Conservation (phyloP, 306 rosid genomes). For the Ceratonia siliqua region DNA sequence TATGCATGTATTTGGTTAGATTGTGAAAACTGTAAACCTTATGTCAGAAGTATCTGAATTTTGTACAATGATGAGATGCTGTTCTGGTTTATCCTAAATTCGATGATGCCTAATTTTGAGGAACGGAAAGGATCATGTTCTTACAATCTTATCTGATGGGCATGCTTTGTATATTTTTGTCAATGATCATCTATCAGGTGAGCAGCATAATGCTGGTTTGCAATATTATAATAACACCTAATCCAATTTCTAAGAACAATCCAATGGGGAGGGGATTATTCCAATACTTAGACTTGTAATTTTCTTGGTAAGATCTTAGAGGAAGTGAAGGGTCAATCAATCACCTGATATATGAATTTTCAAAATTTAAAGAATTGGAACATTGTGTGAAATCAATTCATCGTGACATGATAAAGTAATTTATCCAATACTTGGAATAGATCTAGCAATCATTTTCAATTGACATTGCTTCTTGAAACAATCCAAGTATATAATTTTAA, state of each 20-base stretch:
- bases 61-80: too few relatives aligned
- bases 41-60: too few relatives aligned
- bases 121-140: constrained; percentile 70
- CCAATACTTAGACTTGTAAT: background rate
- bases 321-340: background rate
- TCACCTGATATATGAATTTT: background rate
- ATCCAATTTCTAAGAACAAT: background rate
- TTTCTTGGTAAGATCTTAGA: background rate
- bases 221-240: background rate
- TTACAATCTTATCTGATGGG: constrained; percentile 85
- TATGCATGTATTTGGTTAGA: too few relatives aligned
- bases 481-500: background rate
- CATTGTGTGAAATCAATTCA: background rate
- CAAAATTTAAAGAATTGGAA: background rate
- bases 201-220: constrained; percentile 22
- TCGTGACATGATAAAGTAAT: background rate
- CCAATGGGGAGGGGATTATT: background rate
- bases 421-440: constrained; percentile 5
- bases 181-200: constrained; percentile 82
- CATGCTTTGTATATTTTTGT: constrained; percentile 94
- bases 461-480: background rate
- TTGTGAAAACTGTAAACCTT: too few relatives aligned
- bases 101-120: too few relatives aligned
- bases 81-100: too few relatives aligned
- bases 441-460: background rate